A percentile compares a stretch with the other conserved stretches of the same genome.
These are phyloP conservation scores for Phycomyces nitens DNA, from an alignment of 192 early-diverging fungal genomes.

Conservation along the genomic window DNA sequence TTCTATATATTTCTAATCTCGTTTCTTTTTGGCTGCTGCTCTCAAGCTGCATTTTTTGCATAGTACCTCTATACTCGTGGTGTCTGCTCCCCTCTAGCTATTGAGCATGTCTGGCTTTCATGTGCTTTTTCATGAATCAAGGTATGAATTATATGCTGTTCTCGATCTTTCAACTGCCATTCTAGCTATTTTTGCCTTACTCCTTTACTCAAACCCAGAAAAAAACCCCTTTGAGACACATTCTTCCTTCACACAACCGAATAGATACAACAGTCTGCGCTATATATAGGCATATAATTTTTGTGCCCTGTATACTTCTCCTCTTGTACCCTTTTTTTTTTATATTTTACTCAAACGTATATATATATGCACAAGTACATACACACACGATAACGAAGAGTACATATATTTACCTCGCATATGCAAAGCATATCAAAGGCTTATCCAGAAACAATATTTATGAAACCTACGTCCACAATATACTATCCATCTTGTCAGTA, in stretches of 20 bases:
- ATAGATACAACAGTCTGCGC: neutral
- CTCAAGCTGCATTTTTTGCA: neutral
- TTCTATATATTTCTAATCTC: neutral
- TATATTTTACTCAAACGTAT: neutral
- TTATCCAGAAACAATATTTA: too few relatives aligned
- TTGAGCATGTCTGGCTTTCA: neutral
- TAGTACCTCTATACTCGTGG: neutral
- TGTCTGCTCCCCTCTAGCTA: neutral
- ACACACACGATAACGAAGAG: too few relatives aligned
- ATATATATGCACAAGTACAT: too few relatives aligned
- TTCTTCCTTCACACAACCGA: neutral
- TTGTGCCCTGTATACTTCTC: neutral
- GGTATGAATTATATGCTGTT: neutral
- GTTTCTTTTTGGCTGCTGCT: too few relatives aligned
- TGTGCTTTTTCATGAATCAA: neutral
- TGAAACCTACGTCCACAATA: too few relatives aligned
- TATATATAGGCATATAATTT: conserved; percentile 1
- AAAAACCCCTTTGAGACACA: neutral
- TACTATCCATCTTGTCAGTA: too few relatives aligned
- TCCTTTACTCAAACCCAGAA: neutral
- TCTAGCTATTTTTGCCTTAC: neutral
- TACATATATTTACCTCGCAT: too few relatives aligned
- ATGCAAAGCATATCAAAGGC: too few relatives aligned
- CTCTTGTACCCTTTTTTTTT: conserved; percentile 4
- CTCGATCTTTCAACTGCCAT: neutral